Evolutionary conservation across 1,284 basidiomycete genomes (phyloP), one percentile per base, ranked within the genome.

Genomic region (Ustilago shanxiensis): DNA sequence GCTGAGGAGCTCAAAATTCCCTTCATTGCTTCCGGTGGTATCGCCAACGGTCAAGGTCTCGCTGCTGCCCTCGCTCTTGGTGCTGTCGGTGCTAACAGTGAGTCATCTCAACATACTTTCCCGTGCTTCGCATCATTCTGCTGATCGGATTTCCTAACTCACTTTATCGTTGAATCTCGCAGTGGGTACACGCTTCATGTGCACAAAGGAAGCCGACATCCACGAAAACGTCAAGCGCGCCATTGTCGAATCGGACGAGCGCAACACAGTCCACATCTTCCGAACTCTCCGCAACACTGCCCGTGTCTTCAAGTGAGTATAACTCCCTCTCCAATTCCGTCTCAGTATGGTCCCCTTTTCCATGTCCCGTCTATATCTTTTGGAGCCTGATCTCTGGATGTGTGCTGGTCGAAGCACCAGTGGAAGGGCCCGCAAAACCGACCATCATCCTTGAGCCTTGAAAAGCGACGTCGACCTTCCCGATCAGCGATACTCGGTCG

Each of bases 171-270:
- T n/a, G n/a, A n/a, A 28, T 44, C 14, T 16, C 13, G 20, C 37
- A 73, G 24, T 80, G 92, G 91, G 91, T 35, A 94, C 93, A n/a
- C 90, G 93, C 10, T 94, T 94, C 87, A 92, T 94, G 92, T 92
- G 91, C 86, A 88, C 88, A 29, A 81, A 81, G 35, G 87, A 88
- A 81, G 91, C 93, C 61, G 91, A 93, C 20, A 95, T 96, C 71
- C 94, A 97, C 87, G 89, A 93, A 76, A 93, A 91, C 77, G 93
- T 98, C 89, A 98, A 98, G 87, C 89, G 94, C 60, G 92, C 90
- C 85, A 96, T 98, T 59, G 92, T 98, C 56, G 88, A 90, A 11
- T 91, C 93, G 7, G 91, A 89, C 7, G 95, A 98, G 87, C 89
- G 89, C 63, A 93, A 96, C 68, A 90, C 89, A 35, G 87, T 92